A percentile compares a stretch with the other conserved stretches of the same genome.
phyloP scores from a whole-genome alignment of 495 filamentous ascomycete species.

The Hypoxylon trugodes region DNA sequence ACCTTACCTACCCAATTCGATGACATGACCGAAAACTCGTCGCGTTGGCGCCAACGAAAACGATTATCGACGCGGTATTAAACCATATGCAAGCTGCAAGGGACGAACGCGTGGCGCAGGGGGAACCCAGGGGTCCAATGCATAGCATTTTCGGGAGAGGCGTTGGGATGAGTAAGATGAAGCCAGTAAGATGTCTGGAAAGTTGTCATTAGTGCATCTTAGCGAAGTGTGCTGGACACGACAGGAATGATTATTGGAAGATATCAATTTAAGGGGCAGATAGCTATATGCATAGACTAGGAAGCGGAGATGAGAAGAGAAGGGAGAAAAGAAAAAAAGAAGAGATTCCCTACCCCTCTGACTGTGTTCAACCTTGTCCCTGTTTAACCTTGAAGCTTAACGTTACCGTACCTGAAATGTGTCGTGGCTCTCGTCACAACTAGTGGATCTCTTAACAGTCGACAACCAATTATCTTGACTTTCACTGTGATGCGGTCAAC shows the following conservation, averaged over 20 bases:
- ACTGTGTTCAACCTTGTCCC: constrained; percentile 17
- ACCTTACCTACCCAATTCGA: constrained; percentile 37
- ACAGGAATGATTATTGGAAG: constrained; percentile 29
- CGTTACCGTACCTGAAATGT: constrained; percentile 17
- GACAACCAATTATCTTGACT: constrained; percentile 22
- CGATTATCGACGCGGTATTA: constrained; percentile 27
- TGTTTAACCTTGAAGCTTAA: too few relatives aligned
- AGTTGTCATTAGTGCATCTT: constrained; percentile 31
- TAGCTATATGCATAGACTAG: constrained; percentile 23
- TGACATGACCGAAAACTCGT: constrained; percentile 29
- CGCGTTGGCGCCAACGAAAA: constrained; percentile 37
- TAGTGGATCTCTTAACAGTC: constrained; percentile 25
- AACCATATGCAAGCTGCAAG: constrained; percentile 49
- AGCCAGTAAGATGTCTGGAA: constrained; percentile 24
- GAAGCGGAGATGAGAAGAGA: constrained; percentile 5
- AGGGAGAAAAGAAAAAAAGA: constrained; percentile 19
- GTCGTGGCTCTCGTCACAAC: constrained; percentile 25
- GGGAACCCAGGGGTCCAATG: constrained; percentile 23
- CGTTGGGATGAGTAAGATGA: constrained; percentile 42
- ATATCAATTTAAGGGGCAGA: constrained; percentile 21
- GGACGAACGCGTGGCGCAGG: constrained; percentile 41
- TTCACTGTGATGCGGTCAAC: constrained; percentile 33
- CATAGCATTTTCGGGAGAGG: constrained; percentile 34
- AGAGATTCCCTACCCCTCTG: constrained; percentile 20
- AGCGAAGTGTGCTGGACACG: constrained; percentile 32